A percentile compares a stretch with the other conserved stretches of the same genome.
Conservation (phyloP, 345 rosid species). For the Eucalyptus tenuipes region DNA sequence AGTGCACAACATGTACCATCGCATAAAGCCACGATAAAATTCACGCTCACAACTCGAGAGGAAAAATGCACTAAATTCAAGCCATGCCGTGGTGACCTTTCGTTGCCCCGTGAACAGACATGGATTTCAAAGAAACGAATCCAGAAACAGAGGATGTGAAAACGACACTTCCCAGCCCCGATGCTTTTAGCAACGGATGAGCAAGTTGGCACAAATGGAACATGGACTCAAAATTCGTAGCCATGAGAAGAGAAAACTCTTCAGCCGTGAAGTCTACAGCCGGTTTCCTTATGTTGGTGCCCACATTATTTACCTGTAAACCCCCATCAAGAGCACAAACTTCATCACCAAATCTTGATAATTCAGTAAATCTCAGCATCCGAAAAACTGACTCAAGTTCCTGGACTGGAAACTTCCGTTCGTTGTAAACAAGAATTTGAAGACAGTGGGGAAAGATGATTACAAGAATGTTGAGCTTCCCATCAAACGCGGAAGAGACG, state of each 20-base stretch:
- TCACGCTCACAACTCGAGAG: not conserved
- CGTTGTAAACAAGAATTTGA: not conserved
- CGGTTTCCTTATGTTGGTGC: constrained; percentile 63
- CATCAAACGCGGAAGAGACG: constrained; percentile 30
- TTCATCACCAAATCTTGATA: not conserved
- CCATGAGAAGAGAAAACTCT: constrained; percentile 49
- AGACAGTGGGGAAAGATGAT: not conserved
- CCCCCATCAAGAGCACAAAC: not conserved
- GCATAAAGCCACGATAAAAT: not conserved
- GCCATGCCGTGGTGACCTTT: constrained; percentile 28
- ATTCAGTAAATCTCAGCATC: not conserved
- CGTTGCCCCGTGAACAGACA: constrained; percentile 69
- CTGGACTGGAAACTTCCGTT: not conserved
- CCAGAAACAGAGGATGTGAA: constrained; percentile 71
- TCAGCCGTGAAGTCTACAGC: constrained; percentile 38
- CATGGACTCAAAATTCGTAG: constrained; percentile 66
- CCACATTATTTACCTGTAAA: constrained; percentile 62
- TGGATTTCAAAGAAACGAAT: constrained; percentile 54
- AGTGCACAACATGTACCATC: not conserved
- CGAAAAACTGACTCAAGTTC: not conserved
- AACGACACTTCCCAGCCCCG: constrained; percentile 50
- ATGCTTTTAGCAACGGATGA: constrained; percentile 47
- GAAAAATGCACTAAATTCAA: not conserved
- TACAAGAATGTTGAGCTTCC: constrained; percentile 53
- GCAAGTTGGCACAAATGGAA: constrained; percentile 68